Conservation (phyloP, 1,139 yeast species). For the Debaryomyces nepalensis region DNA sequence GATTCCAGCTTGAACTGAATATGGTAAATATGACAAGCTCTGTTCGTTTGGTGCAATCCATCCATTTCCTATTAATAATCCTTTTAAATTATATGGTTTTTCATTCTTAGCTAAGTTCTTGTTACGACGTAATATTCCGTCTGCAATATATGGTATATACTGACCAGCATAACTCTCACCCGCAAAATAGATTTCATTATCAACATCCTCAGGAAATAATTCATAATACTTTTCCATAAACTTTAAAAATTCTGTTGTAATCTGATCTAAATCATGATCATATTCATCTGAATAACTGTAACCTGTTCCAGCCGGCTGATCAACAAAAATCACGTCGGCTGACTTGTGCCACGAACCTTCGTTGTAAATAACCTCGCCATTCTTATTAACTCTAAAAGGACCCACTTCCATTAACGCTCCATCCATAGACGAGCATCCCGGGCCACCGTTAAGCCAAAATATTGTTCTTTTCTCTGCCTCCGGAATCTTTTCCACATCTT, state of each 20-base stretch:
- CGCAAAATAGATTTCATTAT: constrained; percentile 73
- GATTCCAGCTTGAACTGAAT: constrained; percentile 61
- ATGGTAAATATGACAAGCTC: constrained; percentile 81
- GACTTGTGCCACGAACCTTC: constrained; percentile 85
- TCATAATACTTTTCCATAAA: constrained; percentile 72
- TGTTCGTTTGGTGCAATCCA: constrained; percentile 94
- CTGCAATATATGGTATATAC: constrained; percentile 86
- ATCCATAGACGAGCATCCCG: constrained; percentile 98
- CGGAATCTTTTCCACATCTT: constrained; percentile 37
- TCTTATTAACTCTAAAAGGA: constrained; percentile 67
- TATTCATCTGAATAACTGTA: constrained; percentile 66
- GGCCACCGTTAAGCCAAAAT: constrained; percentile 96
- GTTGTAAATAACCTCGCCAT: constrained; percentile 55
- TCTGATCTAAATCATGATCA: constrained; percentile 61
- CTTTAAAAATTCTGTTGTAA: constrained; percentile 61
- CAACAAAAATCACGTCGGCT: constrained; percentile 82
- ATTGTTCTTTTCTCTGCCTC: constrained; percentile 49
- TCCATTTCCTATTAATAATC: constrained; percentile 89
- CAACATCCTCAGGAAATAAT: constrained; percentile 72
- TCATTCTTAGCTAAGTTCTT: constrained; percentile 27
- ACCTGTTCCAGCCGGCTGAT: constrained; percentile 96
- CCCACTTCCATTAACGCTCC: constrained; percentile 96
- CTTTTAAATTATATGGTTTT: constrained; percentile 53
- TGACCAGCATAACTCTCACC: constrained; percentile 99
- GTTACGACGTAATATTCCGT: constrained; percentile 58